Conservation (phyloP, 164 flowering plant genomes). For the Warburgia ugandensis region DNA sequence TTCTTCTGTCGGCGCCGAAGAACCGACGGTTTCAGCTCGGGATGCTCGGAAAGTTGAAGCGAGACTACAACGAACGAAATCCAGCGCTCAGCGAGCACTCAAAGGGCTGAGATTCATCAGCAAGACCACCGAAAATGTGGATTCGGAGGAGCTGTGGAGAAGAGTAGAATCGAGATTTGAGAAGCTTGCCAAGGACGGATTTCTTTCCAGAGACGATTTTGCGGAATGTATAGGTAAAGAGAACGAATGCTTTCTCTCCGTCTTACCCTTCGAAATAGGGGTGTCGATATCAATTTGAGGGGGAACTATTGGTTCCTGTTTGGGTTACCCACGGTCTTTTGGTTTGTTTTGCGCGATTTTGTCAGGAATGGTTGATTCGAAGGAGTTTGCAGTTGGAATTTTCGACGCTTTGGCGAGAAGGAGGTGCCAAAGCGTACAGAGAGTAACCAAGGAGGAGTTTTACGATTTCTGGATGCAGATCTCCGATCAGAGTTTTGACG, state of each 20-base stretch:
- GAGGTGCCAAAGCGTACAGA: slow-evolving; percentile 36
- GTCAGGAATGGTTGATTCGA: slow-evolving; percentile 92
- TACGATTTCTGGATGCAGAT: slow-evolving; percentile 84
- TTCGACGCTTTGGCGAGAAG: slow-evolving; percentile 83
- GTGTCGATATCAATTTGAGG: no score
- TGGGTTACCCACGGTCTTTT: no score
- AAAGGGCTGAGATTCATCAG: slow-evolving; percentile 81
- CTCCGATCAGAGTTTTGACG: slow-evolving; percentile 90
- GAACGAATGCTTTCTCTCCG: no score
- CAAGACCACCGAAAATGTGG: slow-evolving; percentile 34
- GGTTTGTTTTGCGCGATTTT: slow-evolving; percentile 5
- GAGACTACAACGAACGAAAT: slow-evolving; percentile 47
- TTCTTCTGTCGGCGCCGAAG: slow-evolving; percentile 22
- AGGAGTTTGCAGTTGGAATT: slow-evolving; percentile 81
- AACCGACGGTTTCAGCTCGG: slow-evolving; percentile 33
- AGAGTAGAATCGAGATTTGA: slow-evolving; percentile 65
- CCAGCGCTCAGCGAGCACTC: slow-evolving; percentile 68
- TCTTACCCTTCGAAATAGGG: no score
- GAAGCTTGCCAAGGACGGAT: slow-evolving; percentile 48
- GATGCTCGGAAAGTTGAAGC: slow-evolving; percentile 51
- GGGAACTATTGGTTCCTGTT: no score
- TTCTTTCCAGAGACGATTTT: slow-evolving; percentile 68
- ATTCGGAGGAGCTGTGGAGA: slow-evolving; percentile 42
- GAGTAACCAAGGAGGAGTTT: slow-evolving; percentile 70
- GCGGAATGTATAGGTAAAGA: slow-evolving; percentile 92